A percentile compares a stretch with the other conserved stretches of the same genome.
Conservation (phyloP, 306 rosid genomes). For the Inga oerstediana region DNA sequence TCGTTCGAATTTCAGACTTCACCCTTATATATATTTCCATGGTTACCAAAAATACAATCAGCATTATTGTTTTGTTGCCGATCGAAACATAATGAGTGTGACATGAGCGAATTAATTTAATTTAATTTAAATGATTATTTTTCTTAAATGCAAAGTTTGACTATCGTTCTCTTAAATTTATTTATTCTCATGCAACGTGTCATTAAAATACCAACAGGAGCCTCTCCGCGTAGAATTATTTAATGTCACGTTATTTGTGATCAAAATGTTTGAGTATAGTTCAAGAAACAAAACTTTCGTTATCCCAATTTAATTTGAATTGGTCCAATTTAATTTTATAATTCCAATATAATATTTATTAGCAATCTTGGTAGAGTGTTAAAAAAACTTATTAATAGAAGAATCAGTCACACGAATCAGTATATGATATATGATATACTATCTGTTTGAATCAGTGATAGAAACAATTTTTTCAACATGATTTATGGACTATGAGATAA, state of each 20-base stretch:
- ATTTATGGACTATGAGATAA: no score
- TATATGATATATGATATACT: no score
- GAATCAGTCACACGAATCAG: not conserved
- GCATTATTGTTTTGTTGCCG: not conserved
- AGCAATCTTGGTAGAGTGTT: not conserved
- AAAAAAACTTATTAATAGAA: not conserved
- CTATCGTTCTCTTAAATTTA: not conserved
- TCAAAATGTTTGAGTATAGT: not conserved
- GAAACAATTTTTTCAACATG: no score
- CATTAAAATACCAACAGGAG: not conserved
- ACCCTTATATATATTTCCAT: not conserved
- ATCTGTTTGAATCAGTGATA: no score
- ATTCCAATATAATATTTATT: not conserved
- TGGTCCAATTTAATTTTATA: not conserved
- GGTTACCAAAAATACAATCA: not conserved
- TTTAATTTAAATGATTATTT: not conserved
- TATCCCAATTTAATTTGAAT: not conserved
- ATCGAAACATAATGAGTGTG: not conserved
- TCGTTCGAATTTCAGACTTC: not conserved
- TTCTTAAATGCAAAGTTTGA: not conserved
- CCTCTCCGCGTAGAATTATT: not conserved
- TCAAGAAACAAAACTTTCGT: not conserved
- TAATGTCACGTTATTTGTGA: not conserved
- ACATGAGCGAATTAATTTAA: not conserved
- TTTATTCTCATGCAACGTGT: not conserved